Base-by-base conservation (phyloP, 129 eudicot genomes). In the Dittrichia graveolens region DNA sequence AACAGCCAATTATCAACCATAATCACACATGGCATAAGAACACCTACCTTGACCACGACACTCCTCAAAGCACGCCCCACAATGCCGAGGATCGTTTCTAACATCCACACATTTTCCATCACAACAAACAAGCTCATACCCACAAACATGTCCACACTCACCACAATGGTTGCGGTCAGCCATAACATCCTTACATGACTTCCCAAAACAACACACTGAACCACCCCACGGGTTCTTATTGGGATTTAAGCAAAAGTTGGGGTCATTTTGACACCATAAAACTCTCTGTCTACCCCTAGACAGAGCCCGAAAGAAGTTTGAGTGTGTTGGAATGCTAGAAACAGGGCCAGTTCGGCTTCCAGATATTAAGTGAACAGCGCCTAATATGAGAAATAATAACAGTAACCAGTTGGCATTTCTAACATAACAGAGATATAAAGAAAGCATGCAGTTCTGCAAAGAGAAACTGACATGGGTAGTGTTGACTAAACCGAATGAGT, bases 151-250 rank as follows among this genome's bases (percentile, higher is more conserved):
- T 41, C 86, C 86, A 79, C 86, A 85, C 1, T 43, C 58, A 42
- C 85, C 90, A 73, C 90, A 85, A 55, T 85, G 69, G 68, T 72
- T 72, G 16, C 59, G 57, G 38, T 85, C 87, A 40, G 55, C 64
- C 69, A 6, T 53, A 15, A 78, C 73, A 78, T 83, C 85, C 65
- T 71, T 83, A 61, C 91, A 86, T 4, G 74, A 80, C 69, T 47
- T 82, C 41, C 66, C 72, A 41, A 78, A 83, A 72, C 91, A 86
- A 49, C 87, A 86, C 16, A 83, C 79, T 6, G 43, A 62, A 41
- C 91, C 91, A 0, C 85, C 84, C 83, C 85, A 80, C 0, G 82
- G 91, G 55, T 80, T 86, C 77, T 76, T 82, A 34, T 73, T 73
- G n/a, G 58, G 85, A 52, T 85, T 68, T 37, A 68, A 31, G 62